These are phyloP conservation scores for Erigeron canadensis DNA, from an alignment of 129 eudicot species.

Conservation along the genomic window DNA sequence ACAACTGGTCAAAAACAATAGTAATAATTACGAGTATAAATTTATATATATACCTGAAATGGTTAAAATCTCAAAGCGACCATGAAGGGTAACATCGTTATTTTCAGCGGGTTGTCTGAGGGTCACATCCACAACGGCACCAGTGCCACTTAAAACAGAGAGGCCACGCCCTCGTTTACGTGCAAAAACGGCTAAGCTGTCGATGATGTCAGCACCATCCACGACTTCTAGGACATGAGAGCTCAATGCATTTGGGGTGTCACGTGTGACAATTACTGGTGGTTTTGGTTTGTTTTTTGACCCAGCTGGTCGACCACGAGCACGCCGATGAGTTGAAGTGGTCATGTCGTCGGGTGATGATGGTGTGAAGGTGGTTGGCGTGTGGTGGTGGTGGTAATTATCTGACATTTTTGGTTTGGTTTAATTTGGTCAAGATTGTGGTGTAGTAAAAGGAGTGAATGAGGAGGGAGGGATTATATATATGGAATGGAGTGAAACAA, in stretches of 20 bases:
- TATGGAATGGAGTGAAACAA: not conserved
- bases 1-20: not conserved
- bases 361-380: not conserved
- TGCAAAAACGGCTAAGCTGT: conserved; percentile 45
- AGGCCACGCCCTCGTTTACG: conserved; percentile 68
- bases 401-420: conserved; percentile 18
- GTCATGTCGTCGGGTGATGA: not conserved
- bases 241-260: conserved; percentile 56
- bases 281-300: conserved; percentile 69
- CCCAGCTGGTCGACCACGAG: conserved; percentile 74
- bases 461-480: too few relatives aligned
- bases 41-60: conserved; percentile 47
- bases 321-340: conserved; percentile 45
- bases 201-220: conserved; percentile 53
- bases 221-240: conserved; percentile 64
- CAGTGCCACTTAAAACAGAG: conserved; percentile 59
- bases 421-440: not conserved
- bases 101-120: conserved; percentile 59
- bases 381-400: conserved; percentile 12
- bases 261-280: conserved; percentile 58
- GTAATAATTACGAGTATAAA: too few relatives aligned
- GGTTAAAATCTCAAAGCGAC: conserved; percentile 58
- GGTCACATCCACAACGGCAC: conserved; percentile 51
- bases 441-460: too few relatives aligned
- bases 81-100: conserved; percentile 53